phyloP scores from a whole-genome alignment of 768 basidiomycete genomes.

The Naganishia kalamii region DNA sequence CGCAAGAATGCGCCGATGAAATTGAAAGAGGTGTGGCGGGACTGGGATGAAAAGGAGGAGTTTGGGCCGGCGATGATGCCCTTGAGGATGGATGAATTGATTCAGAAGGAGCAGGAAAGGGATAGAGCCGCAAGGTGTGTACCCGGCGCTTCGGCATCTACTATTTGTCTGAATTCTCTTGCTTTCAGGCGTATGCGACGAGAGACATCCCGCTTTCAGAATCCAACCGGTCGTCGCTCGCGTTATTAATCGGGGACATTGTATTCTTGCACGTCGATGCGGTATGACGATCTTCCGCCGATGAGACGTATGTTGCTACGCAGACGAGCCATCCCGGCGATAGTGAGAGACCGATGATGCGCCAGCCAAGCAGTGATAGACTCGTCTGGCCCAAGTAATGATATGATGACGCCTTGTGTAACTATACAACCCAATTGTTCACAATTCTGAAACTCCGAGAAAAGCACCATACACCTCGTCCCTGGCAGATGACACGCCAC shows the following conservation, averaged over 20 bases:
- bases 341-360: no score
- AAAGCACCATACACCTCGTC: neutral
- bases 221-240: neutral
- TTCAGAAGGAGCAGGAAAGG: constrained; percentile 48
- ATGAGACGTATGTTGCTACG: no score
- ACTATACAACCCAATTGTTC: neutral
- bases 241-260: no score
- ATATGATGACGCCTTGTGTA: neutral
- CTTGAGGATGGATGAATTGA: constrained; percentile 82
- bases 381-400: no score
- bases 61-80: constrained; percentile 83
- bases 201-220: constrained; percentile 7
- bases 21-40: constrained; percentile 83
- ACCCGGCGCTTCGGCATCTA: neutral
- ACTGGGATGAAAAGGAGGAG: constrained; percentile 88
- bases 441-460: neutral
- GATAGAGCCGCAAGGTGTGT: constrained; percentile 11
- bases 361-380: no score
- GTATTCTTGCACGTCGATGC: no score
- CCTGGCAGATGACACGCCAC: neutral
- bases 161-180: neutral
- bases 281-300: no score
- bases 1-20: constrained; percentile 63
- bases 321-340: no score
- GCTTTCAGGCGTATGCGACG: neutral